Percentiles rank a stretch among this genome's conserved stretches.
Conservation (phyloP, 192 early-diverging fungal species). For the Cladochytrium replicatum region DNA sequence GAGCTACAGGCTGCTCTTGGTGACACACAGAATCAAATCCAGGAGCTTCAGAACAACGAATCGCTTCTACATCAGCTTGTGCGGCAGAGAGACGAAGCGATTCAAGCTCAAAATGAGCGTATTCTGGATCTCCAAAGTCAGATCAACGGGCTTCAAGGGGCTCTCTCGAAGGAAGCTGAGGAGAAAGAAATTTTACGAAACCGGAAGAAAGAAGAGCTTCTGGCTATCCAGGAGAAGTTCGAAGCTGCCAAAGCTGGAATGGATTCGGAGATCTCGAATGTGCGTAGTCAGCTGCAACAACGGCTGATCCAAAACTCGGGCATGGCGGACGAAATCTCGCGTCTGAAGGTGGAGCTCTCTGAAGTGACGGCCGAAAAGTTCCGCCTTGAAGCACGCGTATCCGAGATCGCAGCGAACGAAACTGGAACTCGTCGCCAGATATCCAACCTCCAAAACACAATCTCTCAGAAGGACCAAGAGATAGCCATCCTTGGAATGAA, state of each 20-base stretch:
- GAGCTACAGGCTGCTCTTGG: conserved; percentile 23
- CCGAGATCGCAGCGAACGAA: conserved; percentile 28
- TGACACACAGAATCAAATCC: conserved; percentile 31
- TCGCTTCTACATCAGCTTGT: conserved; percentile 13
- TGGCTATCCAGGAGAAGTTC: conserved; percentile 40
- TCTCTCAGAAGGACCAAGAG: conserved; percentile 34
- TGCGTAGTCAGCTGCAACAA: conserved; percentile 24
- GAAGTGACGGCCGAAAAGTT: conserved; percentile 23
- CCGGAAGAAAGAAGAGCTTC: conserved; percentile 38
- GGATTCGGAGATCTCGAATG: conserved; percentile 28
- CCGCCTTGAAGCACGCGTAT: conserved; percentile 27
- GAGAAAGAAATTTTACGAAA: conserved; percentile 23
- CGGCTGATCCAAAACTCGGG: conserved; percentile 12
- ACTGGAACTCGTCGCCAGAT: conserved; percentile 19
- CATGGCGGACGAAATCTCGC: conserved; percentile 17
- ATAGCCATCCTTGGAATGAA: conserved; percentile 14
- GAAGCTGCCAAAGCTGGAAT: conserved; percentile 28
- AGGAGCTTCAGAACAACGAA: conserved; percentile 25
- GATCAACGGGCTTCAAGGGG: conserved; percentile 9
- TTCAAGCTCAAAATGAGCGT: conserved; percentile 12
- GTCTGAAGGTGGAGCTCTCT: conserved; percentile 23
- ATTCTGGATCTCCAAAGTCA: conserved; percentile 16
- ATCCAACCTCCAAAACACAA: conserved; percentile 17
- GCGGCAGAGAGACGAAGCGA: conserved; percentile 23
- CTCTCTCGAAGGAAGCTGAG: conserved; percentile 11